phyloP scores from a whole-genome alignment of 2,329 filamentous ascomycete species.

The Fusarium sp. region DNA sequence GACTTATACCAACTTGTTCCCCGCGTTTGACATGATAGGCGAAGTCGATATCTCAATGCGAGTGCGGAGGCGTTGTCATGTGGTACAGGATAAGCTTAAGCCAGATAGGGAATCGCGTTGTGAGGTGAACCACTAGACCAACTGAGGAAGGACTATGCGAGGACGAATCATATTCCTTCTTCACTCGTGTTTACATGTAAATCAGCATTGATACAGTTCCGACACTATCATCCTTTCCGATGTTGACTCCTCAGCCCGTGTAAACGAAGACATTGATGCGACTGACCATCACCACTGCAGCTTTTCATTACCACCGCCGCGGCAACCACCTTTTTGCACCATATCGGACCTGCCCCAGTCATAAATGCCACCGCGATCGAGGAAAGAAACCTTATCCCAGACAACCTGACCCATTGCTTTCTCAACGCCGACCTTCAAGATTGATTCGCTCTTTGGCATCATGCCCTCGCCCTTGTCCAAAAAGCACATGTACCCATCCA shows the following conservation, averaged over 20 bases:
- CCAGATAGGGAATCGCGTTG: not conserved
- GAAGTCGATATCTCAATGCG: not conserved
- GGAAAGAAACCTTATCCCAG: not conserved
- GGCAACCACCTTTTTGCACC: not conserved
- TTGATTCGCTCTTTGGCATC: not conserved
- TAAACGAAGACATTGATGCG: fast-evolving
- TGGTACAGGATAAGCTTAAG: not conserved
- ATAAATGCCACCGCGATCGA: not conserved
- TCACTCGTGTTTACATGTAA: not conserved
- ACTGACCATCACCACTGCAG: not conserved
- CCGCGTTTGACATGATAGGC: not conserved
- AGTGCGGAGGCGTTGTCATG: not conserved
- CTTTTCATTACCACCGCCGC: not conserved
- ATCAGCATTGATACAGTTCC: not conserved
- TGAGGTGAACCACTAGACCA: not conserved
- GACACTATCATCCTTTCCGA: not conserved
- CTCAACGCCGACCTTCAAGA: not conserved
- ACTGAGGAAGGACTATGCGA: not conserved
- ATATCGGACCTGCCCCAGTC: not conserved
- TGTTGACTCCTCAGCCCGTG: not conserved
- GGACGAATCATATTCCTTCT: not conserved
- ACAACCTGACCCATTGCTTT: not conserved
- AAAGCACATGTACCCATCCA: not conserved
- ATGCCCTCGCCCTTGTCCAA: not conserved
- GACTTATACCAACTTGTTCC: not conserved